Base-by-base conservation (phyloP, 768 basidiomycete species). In the Hysterangium stoloniferum region DNA sequence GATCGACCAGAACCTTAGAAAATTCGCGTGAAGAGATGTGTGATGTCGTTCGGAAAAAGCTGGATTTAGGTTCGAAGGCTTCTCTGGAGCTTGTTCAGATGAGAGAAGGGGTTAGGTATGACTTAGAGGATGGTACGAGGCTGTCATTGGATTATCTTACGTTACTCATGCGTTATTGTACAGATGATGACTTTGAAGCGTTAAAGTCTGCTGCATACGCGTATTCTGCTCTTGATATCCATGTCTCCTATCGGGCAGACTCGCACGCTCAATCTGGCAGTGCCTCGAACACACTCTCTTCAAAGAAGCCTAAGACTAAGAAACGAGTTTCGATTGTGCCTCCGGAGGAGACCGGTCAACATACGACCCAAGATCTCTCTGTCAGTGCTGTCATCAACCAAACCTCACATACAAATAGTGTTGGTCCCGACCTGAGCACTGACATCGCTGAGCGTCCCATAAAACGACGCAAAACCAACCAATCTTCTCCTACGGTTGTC, bases 111-210 rank as follows among this genome's bases (percentile, higher is more conserved):
- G 67, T 66, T 52, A 60, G 62, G 12, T 73, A 88, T 20, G 84
- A 84, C 61, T 70, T 91, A n/a, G 86, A 86, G 31, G 86, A 90
- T 60, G 84, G 88, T 86, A 57, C 54, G 71, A 33, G 38, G 40
- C 29, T 31, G 25, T 17, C 31, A 34, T 34, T 42, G 52, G 12
- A 45, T 52, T 34, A 20, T 46, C 35, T 55, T 8, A 28, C n/a
- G 24, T 25, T 19, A 31, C 13, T 32, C 33, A 4, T 27, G 13
- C 24, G 35, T n/a, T 31, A 31, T 35, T 48, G 34, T 35, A 19
- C 55, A 90, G 87, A 86, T 37, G 86, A 84, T 33, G 87, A 90
- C 63, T 89, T 87, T 55, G 80, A 82, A 48, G 86, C 85, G 1
- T 86, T 89, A 63, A 64, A 67, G 51, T 66, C 73, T 12, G 64